A percentile compares a stretch with the other conserved stretches of the same genome.
Conservation (phyloP, 768 basidiomycete genomes). For the Rhizopogon vulgaris region DNA sequence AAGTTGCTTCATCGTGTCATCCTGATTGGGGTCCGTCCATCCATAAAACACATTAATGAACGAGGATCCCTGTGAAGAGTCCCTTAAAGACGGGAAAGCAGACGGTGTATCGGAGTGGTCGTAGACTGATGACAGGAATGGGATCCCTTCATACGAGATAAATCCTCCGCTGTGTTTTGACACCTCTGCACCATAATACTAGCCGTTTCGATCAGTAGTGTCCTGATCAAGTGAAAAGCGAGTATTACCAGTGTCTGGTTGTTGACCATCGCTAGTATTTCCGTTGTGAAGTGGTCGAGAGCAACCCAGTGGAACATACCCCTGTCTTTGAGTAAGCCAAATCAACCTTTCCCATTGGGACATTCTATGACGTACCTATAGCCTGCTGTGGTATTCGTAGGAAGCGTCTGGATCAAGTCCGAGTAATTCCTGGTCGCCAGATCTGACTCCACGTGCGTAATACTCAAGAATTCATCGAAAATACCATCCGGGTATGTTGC, state of each 20-base stretch:
- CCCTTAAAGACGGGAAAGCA: constrained; percentile 46
- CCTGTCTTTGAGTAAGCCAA: background rate
- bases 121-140: constrained; percentile 39
- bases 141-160: constrained; percentile 33
- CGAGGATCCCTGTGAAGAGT: constrained; percentile 21
- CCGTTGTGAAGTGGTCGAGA: background rate
- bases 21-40: constrained; percentile 32
- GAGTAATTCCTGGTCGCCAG: constrained; percentile 16
- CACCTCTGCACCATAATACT: background rate
- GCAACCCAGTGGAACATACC: background rate
- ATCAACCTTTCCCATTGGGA: background rate
- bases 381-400: constrained; percentile 8
- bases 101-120: constrained; percentile 30
- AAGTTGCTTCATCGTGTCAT: constrained; percentile 36
- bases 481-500: constrained; percentile 24
- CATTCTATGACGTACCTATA: background rate
- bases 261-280: background rate
- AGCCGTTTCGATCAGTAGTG: background rate
- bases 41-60: constrained; percentile 44
- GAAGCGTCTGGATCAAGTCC: constrained; percentile 17
- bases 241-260: background rate
- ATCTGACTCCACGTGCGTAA: constrained; percentile 1
- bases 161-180: constrained; percentile 7
- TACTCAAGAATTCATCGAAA: constrained; percentile 25
- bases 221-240: background rate